Evolutionary conservation across 176 grass and related monocot species (phyloP).

Genomic region (Pontederia paniculata): DNA sequence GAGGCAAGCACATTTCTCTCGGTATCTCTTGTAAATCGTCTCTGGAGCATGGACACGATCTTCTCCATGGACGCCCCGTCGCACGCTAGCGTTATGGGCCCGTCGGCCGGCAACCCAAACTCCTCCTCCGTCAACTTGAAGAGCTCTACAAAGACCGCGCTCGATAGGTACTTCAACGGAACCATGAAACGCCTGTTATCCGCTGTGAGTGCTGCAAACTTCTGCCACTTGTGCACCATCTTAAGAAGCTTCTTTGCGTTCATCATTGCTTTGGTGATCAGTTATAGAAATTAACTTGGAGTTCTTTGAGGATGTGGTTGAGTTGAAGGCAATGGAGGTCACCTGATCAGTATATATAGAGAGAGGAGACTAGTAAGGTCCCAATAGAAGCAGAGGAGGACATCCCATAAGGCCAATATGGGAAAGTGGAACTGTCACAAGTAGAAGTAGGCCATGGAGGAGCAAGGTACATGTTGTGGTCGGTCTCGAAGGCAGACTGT

Average conservation of each 20-base stretch:
- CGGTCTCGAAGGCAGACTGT: background rate
- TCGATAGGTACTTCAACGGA: conserved; percentile 28
- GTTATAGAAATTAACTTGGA: background rate
- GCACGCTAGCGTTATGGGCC: conserved; percentile 33
- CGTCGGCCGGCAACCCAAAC: conserved; percentile 30
- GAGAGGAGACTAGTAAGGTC: background rate
- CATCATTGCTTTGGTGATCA: background rate
- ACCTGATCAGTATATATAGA: background rate
- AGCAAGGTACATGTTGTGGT: background rate
- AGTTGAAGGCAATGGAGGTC: background rate
- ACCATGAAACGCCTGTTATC: conserved; percentile 33
- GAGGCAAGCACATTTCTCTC: conserved; percentile 23
- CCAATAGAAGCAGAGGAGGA: background rate
- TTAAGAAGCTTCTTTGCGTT: conserved; percentile 29
- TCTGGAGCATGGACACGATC: conserved; percentile 19
- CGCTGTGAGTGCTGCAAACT: conserved; percentile 10
- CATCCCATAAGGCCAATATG: conserved; percentile 2
- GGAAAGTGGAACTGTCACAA: too few species aligned
- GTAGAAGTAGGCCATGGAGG: too few species aligned
- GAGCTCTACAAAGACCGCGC: conserved; percentile 26
- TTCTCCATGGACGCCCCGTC: conserved; percentile 24
- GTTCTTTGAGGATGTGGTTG: too few species aligned
- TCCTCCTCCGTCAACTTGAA: conserved; percentile 36
- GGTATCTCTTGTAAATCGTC: conserved; percentile 16
- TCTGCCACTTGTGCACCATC: conserved; percentile 35